Conservation (phyloP, 148 eudicot genomes). For the Camellia granthamiana region DNA sequence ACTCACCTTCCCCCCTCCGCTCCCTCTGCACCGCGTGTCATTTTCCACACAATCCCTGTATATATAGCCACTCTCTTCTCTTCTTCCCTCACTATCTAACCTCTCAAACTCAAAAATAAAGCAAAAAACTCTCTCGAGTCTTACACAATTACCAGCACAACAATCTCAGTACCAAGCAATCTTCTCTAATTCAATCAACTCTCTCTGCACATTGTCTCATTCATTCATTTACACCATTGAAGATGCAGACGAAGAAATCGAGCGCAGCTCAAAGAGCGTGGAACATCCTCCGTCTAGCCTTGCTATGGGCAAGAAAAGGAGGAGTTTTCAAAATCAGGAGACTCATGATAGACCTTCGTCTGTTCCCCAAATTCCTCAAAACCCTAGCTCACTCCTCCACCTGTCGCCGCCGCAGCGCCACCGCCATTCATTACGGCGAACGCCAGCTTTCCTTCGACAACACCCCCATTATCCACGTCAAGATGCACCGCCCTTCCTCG, state of each 20-base stretch:
- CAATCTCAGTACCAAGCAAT: too few relatives aligned
- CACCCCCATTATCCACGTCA: constrained; percentile 61
- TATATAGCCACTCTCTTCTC: constrained; percentile 6
- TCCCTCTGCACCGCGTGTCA: constrained; percentile 3
- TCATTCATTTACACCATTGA: background rate
- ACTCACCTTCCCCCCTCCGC: background rate
- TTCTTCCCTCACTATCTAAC: background rate
- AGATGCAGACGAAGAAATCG: constrained; percentile 38
- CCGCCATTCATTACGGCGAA: constrained; percentile 44
- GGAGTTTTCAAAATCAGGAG: constrained; percentile 41
- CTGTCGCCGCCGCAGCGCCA: background rate
- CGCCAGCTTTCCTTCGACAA: constrained; percentile 77
- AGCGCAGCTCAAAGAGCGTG: constrained; percentile 49
- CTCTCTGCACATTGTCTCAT: background rate
- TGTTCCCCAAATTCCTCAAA: constrained; percentile 44
- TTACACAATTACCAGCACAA: too few relatives aligned
- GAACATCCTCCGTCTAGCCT: constrained; percentile 55
- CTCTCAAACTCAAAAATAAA: background rate
- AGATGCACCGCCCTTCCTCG: constrained; percentile 58
- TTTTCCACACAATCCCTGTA: background rate
- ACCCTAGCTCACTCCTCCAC: constrained; percentile 19
- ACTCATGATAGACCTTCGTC: constrained; percentile 37
- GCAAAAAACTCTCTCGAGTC: background rate
- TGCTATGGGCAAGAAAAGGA: constrained; percentile 78
- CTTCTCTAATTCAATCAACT: background rate